These are phyloP conservation scores for Mycena maculata DNA, from an alignment of 768 basidiomycete genomes.

Conservation along the genomic window DNA sequence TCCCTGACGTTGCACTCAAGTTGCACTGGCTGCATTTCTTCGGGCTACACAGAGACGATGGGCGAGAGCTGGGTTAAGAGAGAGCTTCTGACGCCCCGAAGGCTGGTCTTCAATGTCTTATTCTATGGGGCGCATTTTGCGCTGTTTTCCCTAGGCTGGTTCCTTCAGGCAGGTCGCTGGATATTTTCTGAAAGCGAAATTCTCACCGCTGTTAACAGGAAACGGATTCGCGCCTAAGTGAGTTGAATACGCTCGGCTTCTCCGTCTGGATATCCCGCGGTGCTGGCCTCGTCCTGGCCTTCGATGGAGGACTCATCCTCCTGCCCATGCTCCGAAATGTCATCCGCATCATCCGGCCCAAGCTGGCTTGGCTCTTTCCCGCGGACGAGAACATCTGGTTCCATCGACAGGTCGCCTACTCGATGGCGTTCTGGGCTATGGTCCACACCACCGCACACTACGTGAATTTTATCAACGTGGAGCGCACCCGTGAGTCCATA, in stretches of 20 bases:
- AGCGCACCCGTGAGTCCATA: conserved; percentile 75
- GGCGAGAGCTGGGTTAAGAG: conserved; percentile 76
- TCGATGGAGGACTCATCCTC: conserved; percentile 86
- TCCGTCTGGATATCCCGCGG: conserved; percentile 94
- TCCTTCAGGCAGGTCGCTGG: conserved; percentile 70
- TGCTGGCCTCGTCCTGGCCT: conserved; percentile 90
- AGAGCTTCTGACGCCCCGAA: conserved; percentile 72
- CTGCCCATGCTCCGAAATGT: conserved; percentile 91
- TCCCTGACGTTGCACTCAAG: too few species aligned
- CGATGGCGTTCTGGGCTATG: conserved; percentile 92
- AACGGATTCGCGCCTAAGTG: conserved; percentile 71
- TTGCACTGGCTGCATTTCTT: conserved; percentile 23
- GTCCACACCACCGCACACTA: conserved; percentile 95
- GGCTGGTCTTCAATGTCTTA: conserved; percentile 77
- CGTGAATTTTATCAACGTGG: conserved; percentile 92
- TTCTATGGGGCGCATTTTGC: conserved; percentile 84
- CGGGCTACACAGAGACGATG: conserved; percentile 52
- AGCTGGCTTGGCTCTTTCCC: conserved; percentile 84
- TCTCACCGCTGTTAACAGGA: conserved; percentile 52
- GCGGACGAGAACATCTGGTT: conserved; percentile 97
- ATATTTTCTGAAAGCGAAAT: neutral
- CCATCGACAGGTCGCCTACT: conserved; percentile 94
- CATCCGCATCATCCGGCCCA: conserved; percentile 85
- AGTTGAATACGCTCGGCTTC: conserved; percentile 81
- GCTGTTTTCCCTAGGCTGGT: conserved; percentile 91